A percentile compares a stretch with the other conserved stretches of the same genome.
Evolutionary conservation across 2,329 filamentous ascomycete species (phyloP).

Genomic region (Neodidymelliopsis sp.): DNA sequence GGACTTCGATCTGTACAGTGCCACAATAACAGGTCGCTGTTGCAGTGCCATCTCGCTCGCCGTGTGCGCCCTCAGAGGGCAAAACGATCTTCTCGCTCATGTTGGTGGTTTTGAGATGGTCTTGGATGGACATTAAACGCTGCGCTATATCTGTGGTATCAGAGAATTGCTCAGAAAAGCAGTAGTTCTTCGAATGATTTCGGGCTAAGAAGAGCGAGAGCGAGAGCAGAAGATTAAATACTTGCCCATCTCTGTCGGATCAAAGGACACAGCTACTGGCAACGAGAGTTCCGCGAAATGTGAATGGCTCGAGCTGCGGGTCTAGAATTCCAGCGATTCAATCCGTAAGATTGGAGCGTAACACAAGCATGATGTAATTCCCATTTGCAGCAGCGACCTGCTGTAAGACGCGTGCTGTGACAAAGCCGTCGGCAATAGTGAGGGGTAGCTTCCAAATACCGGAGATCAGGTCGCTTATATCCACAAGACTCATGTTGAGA

Average conservation of each 20-base stretch:
- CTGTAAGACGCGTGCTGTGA: conserved; percentile 3
- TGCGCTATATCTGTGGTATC: background rate
- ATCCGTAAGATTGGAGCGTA: background rate
- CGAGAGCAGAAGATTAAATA: conserved; percentile 2
- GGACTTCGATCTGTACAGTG: conserved; percentile 46
- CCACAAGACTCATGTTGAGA: too few species aligned
- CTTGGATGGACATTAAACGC: conserved; percentile 11
- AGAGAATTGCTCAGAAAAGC: background rate
- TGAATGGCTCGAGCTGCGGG: background rate
- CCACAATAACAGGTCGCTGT: conserved; percentile 45
- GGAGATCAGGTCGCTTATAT: background rate
- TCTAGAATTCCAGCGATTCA: background rate
- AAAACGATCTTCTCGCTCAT: conserved; percentile 10
- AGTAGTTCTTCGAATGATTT: background rate
- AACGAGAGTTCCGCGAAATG: background rate
- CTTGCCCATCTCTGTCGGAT: conserved; percentile 11
- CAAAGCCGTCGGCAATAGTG: conserved; percentile 12
- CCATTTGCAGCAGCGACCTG: background rate
- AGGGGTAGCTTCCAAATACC: conserved; percentile 18
- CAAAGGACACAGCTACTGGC: background rate
- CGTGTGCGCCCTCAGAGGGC: conserved; percentile 9
- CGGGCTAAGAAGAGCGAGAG: too few species aligned
- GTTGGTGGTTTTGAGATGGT: conserved; percentile 6
- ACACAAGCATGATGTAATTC: conserved; percentile 3
- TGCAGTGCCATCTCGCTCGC: conserved; percentile 28